A percentile compares a stretch with the other conserved stretches of the same genome.
These are phyloP conservation scores for Panaeolus cyanescens DNA, from an alignment of 768 basidiomycete genomes.

Conservation along the genomic window DNA sequence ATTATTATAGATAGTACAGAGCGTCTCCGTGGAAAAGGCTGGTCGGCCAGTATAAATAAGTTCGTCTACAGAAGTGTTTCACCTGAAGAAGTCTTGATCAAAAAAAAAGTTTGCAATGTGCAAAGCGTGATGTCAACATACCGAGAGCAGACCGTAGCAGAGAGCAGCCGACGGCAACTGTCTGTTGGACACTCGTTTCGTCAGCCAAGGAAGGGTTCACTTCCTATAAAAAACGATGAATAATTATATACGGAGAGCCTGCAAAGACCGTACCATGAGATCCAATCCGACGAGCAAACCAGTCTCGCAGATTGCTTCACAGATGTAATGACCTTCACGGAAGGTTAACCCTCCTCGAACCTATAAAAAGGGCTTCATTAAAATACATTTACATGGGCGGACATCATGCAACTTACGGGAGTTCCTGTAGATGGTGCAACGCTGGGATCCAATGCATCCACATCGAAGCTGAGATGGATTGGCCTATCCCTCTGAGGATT, in stretches of 20 bases:
- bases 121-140: conserved; percentile 32
- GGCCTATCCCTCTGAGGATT: conserved; percentile 83
- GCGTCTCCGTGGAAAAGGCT: neutral
- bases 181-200: conserved; percentile 74
- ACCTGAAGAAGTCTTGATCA: conserved; percentile 29
- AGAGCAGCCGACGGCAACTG: conserved; percentile 89
- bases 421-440: conserved; percentile 97
- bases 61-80: conserved; percentile 41
- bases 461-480: conserved; percentile 96
- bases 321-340: conserved; percentile 98
- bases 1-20: neutral
- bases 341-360: conserved; percentile 96
- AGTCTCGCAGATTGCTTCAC: conserved; percentile 90
- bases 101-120: conserved; percentile 6
- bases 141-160: conserved; percentile 82
- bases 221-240: conserved; percentile 53
- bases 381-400: neutral
- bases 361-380: conserved; percentile 31
- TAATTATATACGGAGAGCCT: conserved; percentile 1
- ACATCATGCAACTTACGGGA: conserved; percentile 53
- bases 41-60: neutral
- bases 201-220: conserved; percentile 95
- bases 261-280: conserved; percentile 79
- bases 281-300: conserved; percentile 91
- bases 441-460: conserved; percentile 90